Evolutionary conservation across 495 filamentous ascomycete genomes (phyloP).

Genomic region (Aspergillus ostianus): DNA sequence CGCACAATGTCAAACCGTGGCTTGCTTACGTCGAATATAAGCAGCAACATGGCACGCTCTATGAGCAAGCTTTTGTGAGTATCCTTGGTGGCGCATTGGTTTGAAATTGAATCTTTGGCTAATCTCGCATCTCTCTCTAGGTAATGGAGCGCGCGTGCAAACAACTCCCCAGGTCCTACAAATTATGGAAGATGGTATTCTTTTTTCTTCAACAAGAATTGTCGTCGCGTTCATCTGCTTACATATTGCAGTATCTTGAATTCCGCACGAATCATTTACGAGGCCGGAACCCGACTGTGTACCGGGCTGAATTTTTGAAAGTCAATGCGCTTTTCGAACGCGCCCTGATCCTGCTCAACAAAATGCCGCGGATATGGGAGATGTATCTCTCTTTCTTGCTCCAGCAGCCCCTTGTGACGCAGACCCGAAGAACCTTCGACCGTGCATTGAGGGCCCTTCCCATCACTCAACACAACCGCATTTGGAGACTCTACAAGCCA

Average conservation of each 20-base stretch:
- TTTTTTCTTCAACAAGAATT: not conserved
- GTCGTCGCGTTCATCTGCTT: slow-evolving; percentile 13
- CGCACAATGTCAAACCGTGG: slow-evolving; percentile 90
- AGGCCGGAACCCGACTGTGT: slow-evolving; percentile 79
- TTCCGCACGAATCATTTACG: slow-evolving; percentile 80
- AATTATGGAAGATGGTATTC: slow-evolving; percentile 93
- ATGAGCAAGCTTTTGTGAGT: slow-evolving; percentile 87
- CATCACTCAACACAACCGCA: slow-evolving; percentile 93
- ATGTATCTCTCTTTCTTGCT: slow-evolving; percentile 93
- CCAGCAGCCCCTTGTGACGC: slow-evolving; percentile 88
- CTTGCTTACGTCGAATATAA: slow-evolving; percentile 93
- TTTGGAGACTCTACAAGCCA: slow-evolving; percentile 88
- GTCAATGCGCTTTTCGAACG: slow-evolving; percentile 96
- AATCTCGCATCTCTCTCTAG: slow-evolving; percentile 20
- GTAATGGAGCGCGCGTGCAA: slow-evolving; percentile 84
- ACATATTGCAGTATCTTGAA: slow-evolving; percentile 68
- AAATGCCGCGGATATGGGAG: slow-evolving; percentile 99
- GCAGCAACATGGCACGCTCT: slow-evolving; percentile 76
- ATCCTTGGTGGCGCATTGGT: not conserved
- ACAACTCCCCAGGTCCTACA: slow-evolving; percentile 90
- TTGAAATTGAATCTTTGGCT: slow-evolving; percentile 2
- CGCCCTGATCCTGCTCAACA: slow-evolving; percentile 91
- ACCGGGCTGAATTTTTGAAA: slow-evolving; percentile 80
- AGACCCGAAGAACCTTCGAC: slow-evolving; percentile 89
- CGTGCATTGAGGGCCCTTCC: slow-evolving; percentile 91